phyloP scores from a whole-genome alignment of 257 asterid species.

The Petunia secreta region DNA sequence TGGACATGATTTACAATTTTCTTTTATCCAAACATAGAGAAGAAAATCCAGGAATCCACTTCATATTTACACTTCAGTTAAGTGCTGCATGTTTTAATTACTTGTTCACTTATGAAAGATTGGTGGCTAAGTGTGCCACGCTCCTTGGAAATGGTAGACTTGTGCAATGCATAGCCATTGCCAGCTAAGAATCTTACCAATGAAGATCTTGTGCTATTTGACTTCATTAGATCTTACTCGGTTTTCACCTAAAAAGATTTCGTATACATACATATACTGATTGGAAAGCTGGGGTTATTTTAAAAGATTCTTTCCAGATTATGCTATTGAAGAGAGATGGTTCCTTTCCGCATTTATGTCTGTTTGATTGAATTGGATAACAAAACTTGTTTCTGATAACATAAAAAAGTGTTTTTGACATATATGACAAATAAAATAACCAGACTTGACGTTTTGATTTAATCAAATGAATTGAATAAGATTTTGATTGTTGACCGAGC shows the following conservation, averaged over 20 bases:
- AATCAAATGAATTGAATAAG: neutral
- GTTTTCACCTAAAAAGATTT: too few species aligned
- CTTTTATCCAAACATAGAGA: too few species aligned
- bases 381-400: neutral
- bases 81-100: too few species aligned
- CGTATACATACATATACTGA: too few species aligned
- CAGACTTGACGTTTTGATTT: neutral
- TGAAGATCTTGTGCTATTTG: neutral
- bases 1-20: too few species aligned
- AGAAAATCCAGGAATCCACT: too few species aligned
- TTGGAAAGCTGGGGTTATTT: neutral
- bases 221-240: too few species aligned
- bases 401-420: neutral
- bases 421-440: neutral
- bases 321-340: neutral
- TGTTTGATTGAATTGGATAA: neutral
- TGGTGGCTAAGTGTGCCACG: neutral
- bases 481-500: neutral
- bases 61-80: too few species aligned
- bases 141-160: neutral
- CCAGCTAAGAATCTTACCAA: neutral
- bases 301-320: neutral
- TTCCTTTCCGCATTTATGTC: neutral
- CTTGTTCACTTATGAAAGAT: neutral
- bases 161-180: neutral